Evolutionary conservation across 192 early-diverging fungal genomes (phyloP), one percentile per base, ranked within the genome.

Genomic region (Chytriomyces sp.): DNA sequence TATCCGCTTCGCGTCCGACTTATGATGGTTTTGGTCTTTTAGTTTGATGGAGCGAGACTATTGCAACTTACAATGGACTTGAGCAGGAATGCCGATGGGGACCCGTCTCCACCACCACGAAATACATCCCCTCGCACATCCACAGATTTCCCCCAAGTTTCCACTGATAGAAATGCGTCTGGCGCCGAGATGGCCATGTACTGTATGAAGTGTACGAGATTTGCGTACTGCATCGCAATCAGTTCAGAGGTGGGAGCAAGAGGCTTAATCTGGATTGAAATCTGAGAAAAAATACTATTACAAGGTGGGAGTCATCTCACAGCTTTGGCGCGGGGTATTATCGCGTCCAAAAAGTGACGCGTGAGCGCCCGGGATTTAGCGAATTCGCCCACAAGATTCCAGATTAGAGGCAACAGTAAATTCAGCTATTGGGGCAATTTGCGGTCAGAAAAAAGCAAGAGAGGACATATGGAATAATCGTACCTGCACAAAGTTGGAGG

Each of bases 341-440:
- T 56, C 14, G 65, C 44, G n/a, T 68, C 65, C 44, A 68, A 34
- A 8, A 56, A 17, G 25, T 12, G 36, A 14, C 65, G 44, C 25
- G 65, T 68, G 22, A 68, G 65, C 1, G 7, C 32, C n/a, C 52
- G 19, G 17, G 65, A 68, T 32, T 68, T 68, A 0, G 39, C 54
- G 12, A 68, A 52, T 25, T 68, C 65, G 22, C 54, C 33, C 5
- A 68, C 19, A 5, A 68, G 34, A 22, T 68, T 55, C 65, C 65
- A 68, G 22, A 68, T 10, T 6, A 68, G 44, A 44, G 65, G 65
- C 31, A 68, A 32, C 65, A 68, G 22, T n/a, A 68, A 55, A 22
- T 55, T 55, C 52, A 68, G 52, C 36, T 68, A 8, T 39, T 44
- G 7, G 28, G 19, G 28, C 40, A 44, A 64, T 4, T 39, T 64